Evolutionary conservation across 805 yeast species (phyloP), one percentile per base, ranked within the genome.

Genomic region (Cyberlindnera amylophila): DNA sequence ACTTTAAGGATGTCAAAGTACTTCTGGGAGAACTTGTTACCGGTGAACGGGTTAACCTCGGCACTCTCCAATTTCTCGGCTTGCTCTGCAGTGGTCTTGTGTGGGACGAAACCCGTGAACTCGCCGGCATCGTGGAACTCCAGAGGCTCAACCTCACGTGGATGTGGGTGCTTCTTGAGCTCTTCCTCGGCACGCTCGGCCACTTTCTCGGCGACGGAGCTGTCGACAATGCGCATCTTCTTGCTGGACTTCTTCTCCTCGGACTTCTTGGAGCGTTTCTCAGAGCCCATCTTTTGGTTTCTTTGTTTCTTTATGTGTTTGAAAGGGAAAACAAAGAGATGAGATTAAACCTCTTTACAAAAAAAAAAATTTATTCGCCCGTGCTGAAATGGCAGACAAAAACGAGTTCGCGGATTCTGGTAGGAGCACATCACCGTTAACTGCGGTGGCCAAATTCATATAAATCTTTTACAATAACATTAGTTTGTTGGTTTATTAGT

Each of bases 1-100:
- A 72, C 75, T 54, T 78, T 79, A 47, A 93, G 70, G 47, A 93
- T 93, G 48, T 79, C 86, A 53, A 80, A 75, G 64, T 93, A 93
- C 56, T 80, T 77, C 41, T 77, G 66, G 6, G 84, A 62, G 54
- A 84, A 81, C 15, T 59, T 51, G 10, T 64, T 52, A 11, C 93
- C 95, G 1, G 89, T 86, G 68, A 93, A 91, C 6, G 96, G 93
- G 58, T 91, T 93, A 21, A 51, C 51, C 0, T 67, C 63, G 1
- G 80, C 85, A 47, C 67, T 58, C 61, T 85, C 91, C 38, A 86
- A 64, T 15, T 52, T 57, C 36, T 67, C 67, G 3, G 91, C 90
- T 48, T 78, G 78, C 35, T 64, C 66, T 9, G 86, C 79, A 11
- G 86, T 80, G 10, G 95, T 84, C 32, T 74, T 56, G 57, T 81